Conservation (phyloP, 257 asterid species). For the Ehretia macrophylla region DNA sequence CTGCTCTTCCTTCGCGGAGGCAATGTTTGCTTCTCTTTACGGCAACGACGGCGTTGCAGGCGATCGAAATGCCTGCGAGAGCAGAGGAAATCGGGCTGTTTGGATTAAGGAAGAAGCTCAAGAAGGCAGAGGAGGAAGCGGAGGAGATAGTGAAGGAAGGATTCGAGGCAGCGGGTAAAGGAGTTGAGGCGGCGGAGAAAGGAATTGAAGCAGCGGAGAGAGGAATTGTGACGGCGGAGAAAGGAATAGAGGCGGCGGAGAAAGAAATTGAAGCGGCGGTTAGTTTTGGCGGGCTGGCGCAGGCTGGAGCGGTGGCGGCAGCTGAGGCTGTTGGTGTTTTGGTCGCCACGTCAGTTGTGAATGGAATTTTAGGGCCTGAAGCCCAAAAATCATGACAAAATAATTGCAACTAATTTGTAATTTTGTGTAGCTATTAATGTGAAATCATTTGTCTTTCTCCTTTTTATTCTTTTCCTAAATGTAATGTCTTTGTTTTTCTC, state of each 20-base stretch:
- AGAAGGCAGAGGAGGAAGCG: conserved; percentile 65
- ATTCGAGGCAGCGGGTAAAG: conserved; percentile 71
- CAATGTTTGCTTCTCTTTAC: conserved; percentile 54
- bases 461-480: too few species aligned
- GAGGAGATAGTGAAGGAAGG: conserved; percentile 75
- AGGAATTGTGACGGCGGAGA: conserved; percentile 53
- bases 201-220: conserved; percentile 56
- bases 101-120: conserved; percentile 57
- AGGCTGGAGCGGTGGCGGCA: conserved; percentile 74
- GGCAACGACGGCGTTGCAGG: conserved; percentile 52
- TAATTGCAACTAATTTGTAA: background rate
- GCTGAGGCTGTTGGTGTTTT: conserved; percentile 60
- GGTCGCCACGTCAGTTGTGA: conserved; percentile 62
- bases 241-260: conserved; percentile 53
- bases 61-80: conserved; percentile 51
- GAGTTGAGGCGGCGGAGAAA: conserved; percentile 56
- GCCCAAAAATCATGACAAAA: conserved; percentile 49
- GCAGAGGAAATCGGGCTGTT: conserved; percentile 75
- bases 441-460: too few species aligned
- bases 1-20: conserved; percentile 53
- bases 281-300: conserved; percentile 64
- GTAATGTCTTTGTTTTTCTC: too few species aligned
- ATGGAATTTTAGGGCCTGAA: conserved; percentile 80
- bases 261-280: conserved; percentile 44
- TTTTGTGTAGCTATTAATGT: background rate